Evolutionary conservation across 2,329 filamentous ascomycete genomes (phyloP).

Genomic region (Talaromyces sp.): DNA sequence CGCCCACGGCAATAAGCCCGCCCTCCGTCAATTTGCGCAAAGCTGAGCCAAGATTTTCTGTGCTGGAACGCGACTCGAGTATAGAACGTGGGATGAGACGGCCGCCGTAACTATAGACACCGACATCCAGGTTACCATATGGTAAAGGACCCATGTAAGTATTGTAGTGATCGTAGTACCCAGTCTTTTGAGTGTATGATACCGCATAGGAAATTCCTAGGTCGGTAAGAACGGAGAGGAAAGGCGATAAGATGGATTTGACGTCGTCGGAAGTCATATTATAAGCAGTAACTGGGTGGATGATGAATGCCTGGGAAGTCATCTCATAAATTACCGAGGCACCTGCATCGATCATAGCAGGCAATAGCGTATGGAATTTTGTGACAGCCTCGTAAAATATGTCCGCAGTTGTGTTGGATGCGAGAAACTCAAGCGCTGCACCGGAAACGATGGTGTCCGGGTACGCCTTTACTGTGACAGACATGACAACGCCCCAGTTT

Average conservation of each 20-base stretch:
- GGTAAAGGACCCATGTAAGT: background rate
- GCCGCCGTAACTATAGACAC: background rate
- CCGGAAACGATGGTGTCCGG: constrained; percentile 35
- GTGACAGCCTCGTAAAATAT: background rate
- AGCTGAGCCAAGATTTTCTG: background rate
- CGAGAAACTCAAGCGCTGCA: background rate
- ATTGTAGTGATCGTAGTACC: background rate
- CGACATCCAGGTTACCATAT: background rate
- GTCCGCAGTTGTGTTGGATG: background rate
- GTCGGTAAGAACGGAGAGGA: background rate
- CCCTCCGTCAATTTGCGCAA: background rate
- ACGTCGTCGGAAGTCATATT: constrained; percentile 4
- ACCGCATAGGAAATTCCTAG: background rate
- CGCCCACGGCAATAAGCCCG: background rate
- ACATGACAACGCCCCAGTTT: constrained; percentile 54
- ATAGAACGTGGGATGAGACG: background rate
- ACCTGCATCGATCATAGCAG: constrained; percentile 2
- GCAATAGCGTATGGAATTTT: background rate
- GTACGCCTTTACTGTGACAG: constrained; percentile 51
- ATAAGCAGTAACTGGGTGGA: background rate
- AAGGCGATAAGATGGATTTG: constrained; percentile 1
- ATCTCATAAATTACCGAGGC: constrained; percentile 4
- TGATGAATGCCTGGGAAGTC: background rate
- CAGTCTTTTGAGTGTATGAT: background rate
- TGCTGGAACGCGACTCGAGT: background rate